Evolutionary conservation across 2,329 filamentous ascomycete genomes (phyloP).

Genomic region (Pyricularia sp.): DNA sequence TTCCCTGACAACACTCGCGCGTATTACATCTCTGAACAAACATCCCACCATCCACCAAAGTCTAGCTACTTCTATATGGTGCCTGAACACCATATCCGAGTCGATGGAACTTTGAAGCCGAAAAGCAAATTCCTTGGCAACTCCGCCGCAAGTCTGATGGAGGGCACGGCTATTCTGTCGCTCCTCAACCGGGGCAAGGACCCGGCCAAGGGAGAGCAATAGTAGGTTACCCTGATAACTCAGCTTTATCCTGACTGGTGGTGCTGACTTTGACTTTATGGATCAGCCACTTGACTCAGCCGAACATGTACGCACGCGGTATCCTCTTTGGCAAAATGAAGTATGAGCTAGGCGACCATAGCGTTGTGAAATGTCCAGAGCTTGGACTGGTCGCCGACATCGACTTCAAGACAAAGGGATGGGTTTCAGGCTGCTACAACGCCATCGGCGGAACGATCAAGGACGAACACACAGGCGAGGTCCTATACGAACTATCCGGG

Average conservation of each 20-base stretch:
- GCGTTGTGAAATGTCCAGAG: constrained; percentile 83
- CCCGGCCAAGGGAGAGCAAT: constrained; percentile 61
- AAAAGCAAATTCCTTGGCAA: constrained; percentile 92
- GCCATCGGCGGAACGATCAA: constrained; percentile 87
- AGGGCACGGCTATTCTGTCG: constrained; percentile 78
- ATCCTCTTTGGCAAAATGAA: constrained; percentile 99
- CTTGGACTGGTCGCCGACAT: constrained; percentile 77
- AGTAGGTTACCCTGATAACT: constrained; percentile 45
- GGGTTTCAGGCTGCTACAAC: constrained; percentile 93
- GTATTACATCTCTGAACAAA: constrained; percentile 96
- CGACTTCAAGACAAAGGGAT: constrained; percentile 97
- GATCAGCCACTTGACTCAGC: constrained; percentile 75
- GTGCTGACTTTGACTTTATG: neutral
- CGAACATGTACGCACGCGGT: constrained; percentile 96
- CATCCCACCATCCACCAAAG: constrained; percentile 94
- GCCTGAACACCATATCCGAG: constrained; percentile 82
- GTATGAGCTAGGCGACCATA: constrained; percentile 94
- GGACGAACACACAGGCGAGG: constrained; percentile 73
- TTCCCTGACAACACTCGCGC: constrained; percentile 70
- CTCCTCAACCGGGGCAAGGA: constrained; percentile 65
- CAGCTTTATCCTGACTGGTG: neutral
- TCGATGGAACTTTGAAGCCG: constrained; percentile 90
- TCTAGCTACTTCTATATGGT: constrained; percentile 99
- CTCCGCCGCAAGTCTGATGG: constrained; percentile 96
- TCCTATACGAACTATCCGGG: constrained; percentile 82